A percentile compares a stretch with the other conserved stretches of the same genome.
phyloP scores from a whole-genome alignment of 148 eudicot genomes.

The Nyssa sinensis region DNA sequence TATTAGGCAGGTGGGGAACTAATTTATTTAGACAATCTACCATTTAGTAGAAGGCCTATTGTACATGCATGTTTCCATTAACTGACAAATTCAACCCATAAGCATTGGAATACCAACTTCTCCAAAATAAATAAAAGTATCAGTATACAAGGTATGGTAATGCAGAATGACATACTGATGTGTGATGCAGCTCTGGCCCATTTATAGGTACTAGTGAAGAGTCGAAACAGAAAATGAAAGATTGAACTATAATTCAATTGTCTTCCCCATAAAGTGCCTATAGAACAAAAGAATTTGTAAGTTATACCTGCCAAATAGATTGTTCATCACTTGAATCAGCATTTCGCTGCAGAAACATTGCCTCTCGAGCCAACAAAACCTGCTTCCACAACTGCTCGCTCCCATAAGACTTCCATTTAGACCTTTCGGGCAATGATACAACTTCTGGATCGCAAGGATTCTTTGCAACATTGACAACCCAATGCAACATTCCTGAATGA shows the following conservation, averaged over 20 bases:
- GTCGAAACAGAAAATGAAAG: neutral
- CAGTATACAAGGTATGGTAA: neutral
- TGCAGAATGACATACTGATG: neutral
- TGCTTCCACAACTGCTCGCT: conserved; percentile 63
- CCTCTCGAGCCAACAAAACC: conserved; percentile 56
- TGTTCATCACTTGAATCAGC: conserved; percentile 34
- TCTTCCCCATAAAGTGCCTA: neutral
- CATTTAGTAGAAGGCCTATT: neutral
- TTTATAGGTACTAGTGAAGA: neutral
- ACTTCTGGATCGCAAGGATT: conserved; percentile 58
- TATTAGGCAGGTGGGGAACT: too few relatives aligned
- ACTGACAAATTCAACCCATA: neutral
- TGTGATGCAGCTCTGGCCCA: too few relatives aligned
- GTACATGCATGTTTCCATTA: neutral
- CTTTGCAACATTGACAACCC: conserved; percentile 64
- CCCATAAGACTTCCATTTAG: conserved; percentile 59
- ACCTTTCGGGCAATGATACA: conserved; percentile 58
- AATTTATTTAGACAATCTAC: too few relatives aligned
- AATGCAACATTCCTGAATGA: conserved; percentile 36
- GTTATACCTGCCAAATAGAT: conserved; percentile 45
- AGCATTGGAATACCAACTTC: neutral
- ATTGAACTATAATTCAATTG: neutral
- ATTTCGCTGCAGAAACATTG: conserved; percentile 41
- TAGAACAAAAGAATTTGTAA: neutral
- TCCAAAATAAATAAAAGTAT: too few relatives aligned